Conservation (phyloP, 176 grass and related monocot genomes). For the Neostapfia colusana region DNA sequence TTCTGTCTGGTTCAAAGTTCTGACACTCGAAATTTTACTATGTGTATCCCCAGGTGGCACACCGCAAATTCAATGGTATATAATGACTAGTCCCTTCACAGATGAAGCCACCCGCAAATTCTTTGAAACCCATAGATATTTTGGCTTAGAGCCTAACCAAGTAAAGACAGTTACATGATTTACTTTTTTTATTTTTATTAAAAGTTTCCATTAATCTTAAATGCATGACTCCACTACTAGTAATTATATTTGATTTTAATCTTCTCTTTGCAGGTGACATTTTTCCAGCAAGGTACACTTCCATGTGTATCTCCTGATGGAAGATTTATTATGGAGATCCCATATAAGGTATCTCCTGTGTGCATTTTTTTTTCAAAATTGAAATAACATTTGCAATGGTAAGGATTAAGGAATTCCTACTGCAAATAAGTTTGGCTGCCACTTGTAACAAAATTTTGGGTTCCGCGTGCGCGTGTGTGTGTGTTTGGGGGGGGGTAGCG, state of each 20-base stretch:
- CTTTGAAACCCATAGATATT: constrained; percentile 75
- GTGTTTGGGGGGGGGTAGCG: too few species aligned
- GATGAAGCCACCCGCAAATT: constrained; percentile 69
- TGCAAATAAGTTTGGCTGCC: constrained; percentile 6
- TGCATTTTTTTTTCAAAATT: not conserved
- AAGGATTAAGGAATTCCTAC: not conserved
- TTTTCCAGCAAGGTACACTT: constrained; percentile 88
- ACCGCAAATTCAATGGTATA: constrained; percentile 77
- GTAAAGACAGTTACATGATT: constrained; percentile 41
- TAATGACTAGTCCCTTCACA: constrained; percentile 95
- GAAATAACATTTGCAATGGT: not conserved
- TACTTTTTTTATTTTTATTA: not conserved
- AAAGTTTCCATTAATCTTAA: constrained; percentile 1
- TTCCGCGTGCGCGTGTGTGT: too few species aligned
- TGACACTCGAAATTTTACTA: not conserved
- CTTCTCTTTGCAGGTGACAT: constrained; percentile 53
- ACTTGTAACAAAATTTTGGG: not conserved
- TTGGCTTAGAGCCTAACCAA: constrained; percentile 82
- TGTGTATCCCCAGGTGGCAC: constrained; percentile 43
- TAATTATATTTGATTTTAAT: constrained; percentile 11
- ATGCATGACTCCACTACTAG: not conserved
- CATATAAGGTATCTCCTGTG: constrained; percentile 56
- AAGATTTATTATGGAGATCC: constrained; percentile 91
- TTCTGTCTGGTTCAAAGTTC: not conserved
- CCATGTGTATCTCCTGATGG: constrained; percentile 85